Evolutionary conservation across 1,284 basidiomycete genomes (phyloP).

Genomic region (Thelephora terrestris): DNA sequence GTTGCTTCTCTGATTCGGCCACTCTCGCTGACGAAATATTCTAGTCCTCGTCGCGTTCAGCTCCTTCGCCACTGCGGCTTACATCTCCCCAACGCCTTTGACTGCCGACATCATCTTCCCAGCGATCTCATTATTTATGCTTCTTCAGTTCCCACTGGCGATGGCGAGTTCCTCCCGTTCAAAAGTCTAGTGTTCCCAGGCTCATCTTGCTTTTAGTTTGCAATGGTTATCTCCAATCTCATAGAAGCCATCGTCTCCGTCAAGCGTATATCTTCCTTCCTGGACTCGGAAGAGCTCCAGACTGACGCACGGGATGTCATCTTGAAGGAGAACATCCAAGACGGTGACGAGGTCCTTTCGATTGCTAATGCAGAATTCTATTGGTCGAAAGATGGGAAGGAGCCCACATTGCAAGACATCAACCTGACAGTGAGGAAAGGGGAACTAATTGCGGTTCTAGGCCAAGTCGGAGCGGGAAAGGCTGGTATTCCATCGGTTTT

Average conservation of each 20-base stretch:
- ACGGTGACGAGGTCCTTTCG: conserved; percentile 64
- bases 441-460: conserved; percentile 81
- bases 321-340: conserved; percentile 31
- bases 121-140: conserved; percentile 86
- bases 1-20: conserved; percentile 19
- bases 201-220: conserved; percentile 33
- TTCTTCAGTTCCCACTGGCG: conserved; percentile 81
- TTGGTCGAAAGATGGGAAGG: conserved; percentile 52
- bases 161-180: conserved; percentile 41
- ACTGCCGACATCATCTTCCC: conserved; percentile 94
- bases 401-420: conserved; percentile 71
- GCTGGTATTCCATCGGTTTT: conserved; percentile 26
- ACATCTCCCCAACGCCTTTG: conserved; percentile 59
- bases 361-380: conserved; percentile 70
- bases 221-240: conserved; percentile 64
- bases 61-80: conserved; percentile 77
- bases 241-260: conserved; percentile 85
- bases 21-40: conserved; percentile 25
- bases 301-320: conserved; percentile 53
- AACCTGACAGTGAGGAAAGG: conserved; percentile 72
- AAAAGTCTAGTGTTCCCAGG: background rate
- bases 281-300: conserved; percentile 77
- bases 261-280: conserved; percentile 69
- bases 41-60: conserved; percentile 76
- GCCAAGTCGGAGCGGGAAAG: conserved; percentile 91